phyloP scores from a whole-genome alignment of 257 asterid species.

The Hygrophila difformis region DNA sequence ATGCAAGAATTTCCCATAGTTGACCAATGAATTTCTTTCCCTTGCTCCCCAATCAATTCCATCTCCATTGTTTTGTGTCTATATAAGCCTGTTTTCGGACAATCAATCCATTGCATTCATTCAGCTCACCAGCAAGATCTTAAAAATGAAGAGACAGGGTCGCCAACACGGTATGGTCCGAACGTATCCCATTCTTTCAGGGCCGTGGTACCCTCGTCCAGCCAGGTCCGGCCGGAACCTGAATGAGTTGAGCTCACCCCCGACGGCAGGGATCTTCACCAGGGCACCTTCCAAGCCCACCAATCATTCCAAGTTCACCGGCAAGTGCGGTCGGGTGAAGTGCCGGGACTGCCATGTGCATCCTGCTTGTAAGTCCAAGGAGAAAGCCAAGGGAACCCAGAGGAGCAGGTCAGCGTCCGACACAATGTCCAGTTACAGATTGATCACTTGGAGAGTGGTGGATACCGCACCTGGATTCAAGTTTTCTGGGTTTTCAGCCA shows the following conservation, averaged over 20 bases:
- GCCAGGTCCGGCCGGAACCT: constrained; percentile 13
- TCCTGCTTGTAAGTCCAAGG: constrained; percentile 55
- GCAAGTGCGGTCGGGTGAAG: constrained; percentile 55
- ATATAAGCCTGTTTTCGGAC: constrained; percentile 6
- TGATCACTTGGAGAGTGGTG: constrained; percentile 52
- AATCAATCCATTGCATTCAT: constrained; percentile 9
- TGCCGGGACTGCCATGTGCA: constrained; percentile 44
- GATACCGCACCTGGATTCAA: constrained; percentile 34
- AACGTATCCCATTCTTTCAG: constrained; percentile 33
- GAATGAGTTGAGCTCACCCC: constrained; percentile 31
- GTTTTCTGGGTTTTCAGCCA: constrained; percentile 49
- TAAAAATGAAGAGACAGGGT: constrained; percentile 65
- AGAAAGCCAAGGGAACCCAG: constrained; percentile 53
- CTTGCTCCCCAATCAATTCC: constrained; percentile 39
- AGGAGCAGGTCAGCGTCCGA: constrained; percentile 30
- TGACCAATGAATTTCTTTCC: constrained; percentile 29
- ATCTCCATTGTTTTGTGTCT: constrained; percentile 3
- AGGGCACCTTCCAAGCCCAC: constrained; percentile 59
- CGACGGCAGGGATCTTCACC: constrained; percentile 64
- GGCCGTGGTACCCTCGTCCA: constrained; percentile 29
- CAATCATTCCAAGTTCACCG: constrained; percentile 83
- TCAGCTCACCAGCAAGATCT: not conserved
- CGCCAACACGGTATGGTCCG: constrained; percentile 76
- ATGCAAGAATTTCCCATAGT: constrained; percentile 9
- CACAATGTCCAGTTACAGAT: constrained; percentile 18